A percentile compares a stretch with the other conserved stretches of the same genome.
These are phyloP conservation scores for Margaritispora aquatica DNA, from an alignment of 495 filamentous ascomycete genomes.

Conservation along the genomic window DNA sequence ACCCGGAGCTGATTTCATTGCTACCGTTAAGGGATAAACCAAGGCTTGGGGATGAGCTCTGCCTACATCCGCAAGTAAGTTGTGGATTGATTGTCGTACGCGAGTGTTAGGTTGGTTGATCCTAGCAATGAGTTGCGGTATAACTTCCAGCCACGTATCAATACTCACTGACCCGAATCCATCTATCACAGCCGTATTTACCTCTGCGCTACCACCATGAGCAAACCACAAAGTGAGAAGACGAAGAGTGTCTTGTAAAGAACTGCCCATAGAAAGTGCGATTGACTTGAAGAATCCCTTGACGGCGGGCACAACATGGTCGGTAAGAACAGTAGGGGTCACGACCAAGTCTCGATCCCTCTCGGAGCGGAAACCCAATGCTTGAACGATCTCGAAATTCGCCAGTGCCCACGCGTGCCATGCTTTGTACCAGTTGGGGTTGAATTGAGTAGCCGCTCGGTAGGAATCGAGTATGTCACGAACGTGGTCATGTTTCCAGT, in stretches of 20 bases:
- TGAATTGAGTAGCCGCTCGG: slow-evolving; percentile 81
- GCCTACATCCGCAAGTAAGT: slow-evolving; percentile 84
- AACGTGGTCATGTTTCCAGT: slow-evolving; percentile 75
- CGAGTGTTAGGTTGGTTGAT: slow-evolving; percentile 90
- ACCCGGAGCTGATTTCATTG: slow-evolving; percentile 82
- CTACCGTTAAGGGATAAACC: slow-evolving; percentile 98
- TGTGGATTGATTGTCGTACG: slow-evolving; percentile 84
- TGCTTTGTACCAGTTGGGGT: slow-evolving; percentile 93
- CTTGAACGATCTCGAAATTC: slow-evolving; percentile 95
- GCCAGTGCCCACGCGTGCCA: slow-evolving; percentile 99
- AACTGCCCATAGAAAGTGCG: slow-evolving; percentile 80
- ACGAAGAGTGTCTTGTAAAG: slow-evolving; percentile 89
- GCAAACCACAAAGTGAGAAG: slow-evolving; percentile 94
- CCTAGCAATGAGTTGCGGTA: slow-evolving; percentile 91
- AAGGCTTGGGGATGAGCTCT: slow-evolving; percentile 93
- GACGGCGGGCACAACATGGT: slow-evolving; percentile 91
- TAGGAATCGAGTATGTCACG: slow-evolving; percentile 80
- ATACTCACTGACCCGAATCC: slow-evolving; percentile 87
- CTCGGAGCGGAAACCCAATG: slow-evolving; percentile 56
- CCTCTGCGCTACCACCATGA: slow-evolving; percentile 81
- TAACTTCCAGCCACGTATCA: slow-evolving; percentile 97
- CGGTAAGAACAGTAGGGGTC: slow-evolving; percentile 60
- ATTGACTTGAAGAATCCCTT: slow-evolving; percentile 96
- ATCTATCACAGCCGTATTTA: slow-evolving; percentile 79
- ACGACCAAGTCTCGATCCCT: slow-evolving; percentile 41